These are phyloP conservation scores for Sporothrix dimorphospora DNA, from an alignment of 2,329 filamentous ascomycete genomes.

Conservation along the genomic window DNA sequence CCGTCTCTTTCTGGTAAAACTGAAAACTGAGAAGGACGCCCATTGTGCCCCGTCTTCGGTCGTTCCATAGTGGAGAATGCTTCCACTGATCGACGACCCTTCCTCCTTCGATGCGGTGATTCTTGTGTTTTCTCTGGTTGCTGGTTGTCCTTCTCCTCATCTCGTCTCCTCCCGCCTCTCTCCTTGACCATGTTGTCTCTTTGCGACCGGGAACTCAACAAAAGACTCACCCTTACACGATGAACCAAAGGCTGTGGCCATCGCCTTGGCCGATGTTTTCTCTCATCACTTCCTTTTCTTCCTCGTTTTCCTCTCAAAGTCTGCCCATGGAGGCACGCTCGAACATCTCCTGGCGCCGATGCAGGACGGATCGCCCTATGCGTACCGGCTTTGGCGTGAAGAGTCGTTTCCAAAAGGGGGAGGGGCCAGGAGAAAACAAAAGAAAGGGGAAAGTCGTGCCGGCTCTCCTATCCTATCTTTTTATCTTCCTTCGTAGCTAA, in stretches of 20 bases:
- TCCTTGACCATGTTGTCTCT: background rate
- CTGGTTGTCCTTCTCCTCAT: background rate
- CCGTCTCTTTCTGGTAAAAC: background rate
- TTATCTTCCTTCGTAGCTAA: too few species aligned
- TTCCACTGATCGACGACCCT: background rate
- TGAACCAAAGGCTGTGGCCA: background rate
- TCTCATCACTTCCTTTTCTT: background rate
- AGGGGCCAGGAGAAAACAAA: background rate
- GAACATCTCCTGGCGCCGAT: conserved; percentile 3
- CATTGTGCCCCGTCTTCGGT: background rate
- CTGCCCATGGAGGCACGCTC: background rate
- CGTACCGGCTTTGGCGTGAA: background rate
- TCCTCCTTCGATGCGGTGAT: background rate
- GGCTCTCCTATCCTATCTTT: background rate
- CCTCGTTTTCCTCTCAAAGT: background rate
- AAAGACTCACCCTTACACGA: background rate
- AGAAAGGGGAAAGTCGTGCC: conserved; percentile 1
- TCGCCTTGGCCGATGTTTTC: conserved; percentile 12
- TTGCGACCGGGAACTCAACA: conserved; percentile 17
- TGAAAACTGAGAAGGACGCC: background rate
- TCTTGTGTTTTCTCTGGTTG: background rate
- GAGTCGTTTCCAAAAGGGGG: background rate
- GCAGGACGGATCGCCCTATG: conserved; percentile 9
- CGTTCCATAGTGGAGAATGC: background rate
- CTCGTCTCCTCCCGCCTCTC: background rate